Percentiles rank a stretch among this genome's conserved stretches.
These are phyloP conservation scores for Andrographis paniculata DNA, from an alignment of 305 asterid species.

Conservation along the genomic window DNA sequence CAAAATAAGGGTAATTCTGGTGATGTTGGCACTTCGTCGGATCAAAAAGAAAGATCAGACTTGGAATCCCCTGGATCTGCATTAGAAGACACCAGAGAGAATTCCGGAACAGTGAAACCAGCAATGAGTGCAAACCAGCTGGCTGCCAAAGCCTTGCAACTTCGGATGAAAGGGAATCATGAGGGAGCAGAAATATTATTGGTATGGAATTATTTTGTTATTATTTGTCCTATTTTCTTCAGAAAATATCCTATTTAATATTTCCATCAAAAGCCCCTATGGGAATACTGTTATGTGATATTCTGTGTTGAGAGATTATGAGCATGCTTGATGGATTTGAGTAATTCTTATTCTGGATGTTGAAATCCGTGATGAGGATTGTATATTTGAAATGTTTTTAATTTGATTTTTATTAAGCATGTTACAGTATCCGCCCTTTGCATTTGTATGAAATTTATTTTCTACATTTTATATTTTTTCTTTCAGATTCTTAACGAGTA, in stretches of 20 bases:
- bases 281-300: too few species aligned
- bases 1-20: slow-evolving; percentile 27
- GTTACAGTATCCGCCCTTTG: background rate
- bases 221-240: slow-evolving; percentile 2
- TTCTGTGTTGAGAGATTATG: slow-evolving; percentile 6
- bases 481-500: slow-evolving; percentile 1
- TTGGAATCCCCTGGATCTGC: slow-evolving; percentile 21
- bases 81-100: slow-evolving; percentile 26
- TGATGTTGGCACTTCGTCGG: slow-evolving; percentile 28
- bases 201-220: slow-evolving; percentile 36
- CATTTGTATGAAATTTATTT: background rate
- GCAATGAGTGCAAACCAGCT: slow-evolving; percentile 71
- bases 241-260: slow-evolving; percentile 11
- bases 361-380: slow-evolving; percentile 1
- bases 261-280: too few species aligned
- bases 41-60: slow-evolving; percentile 24
- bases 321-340: background rate
- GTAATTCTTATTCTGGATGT: background rate
- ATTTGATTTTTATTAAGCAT: background rate
- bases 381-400: background rate
- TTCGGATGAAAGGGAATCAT: slow-evolving; percentile 87
- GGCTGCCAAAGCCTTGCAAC: slow-evolving; percentile 92
- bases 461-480: background rate
- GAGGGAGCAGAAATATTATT: slow-evolving; percentile 77
- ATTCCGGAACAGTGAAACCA: slow-evolving; percentile 30